Base-by-base conservation (phyloP, 208 protist genomes). In the Leptomonas seymouri region DNA sequence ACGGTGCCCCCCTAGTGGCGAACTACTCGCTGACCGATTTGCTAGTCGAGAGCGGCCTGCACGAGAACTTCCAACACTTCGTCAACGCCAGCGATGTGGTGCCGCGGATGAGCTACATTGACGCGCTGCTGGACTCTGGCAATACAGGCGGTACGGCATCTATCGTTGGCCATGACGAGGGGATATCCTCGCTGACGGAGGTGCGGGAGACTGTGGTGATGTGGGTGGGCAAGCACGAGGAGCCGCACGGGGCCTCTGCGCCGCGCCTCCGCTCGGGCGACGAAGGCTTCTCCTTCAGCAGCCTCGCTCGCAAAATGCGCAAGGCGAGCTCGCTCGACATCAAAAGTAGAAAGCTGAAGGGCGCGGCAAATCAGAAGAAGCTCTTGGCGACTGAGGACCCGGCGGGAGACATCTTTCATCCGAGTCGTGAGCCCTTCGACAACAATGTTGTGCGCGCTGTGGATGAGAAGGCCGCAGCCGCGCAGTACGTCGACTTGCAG, bases 51-150 rank as follows among this genome's bases (percentile, higher is more conserved):
- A 2, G 60, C 25, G 39, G 21, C 18, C 57, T 81, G 16, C 36
- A 41, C 30, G 27, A 44, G 18, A 48, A 62, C 58, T 84, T 81
- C 42, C 78, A 87, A 25, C 74, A 84, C 71, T 77, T 87, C 39
- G 78, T 87, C 36, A 54, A 79, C 46, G 56, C 57, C 58, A 81
- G 82, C 64, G 82, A 87, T 60, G 57, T 87, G 63, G 49, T 84
- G 34, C 82, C 82, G 2, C 81, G 81, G 27, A 56, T 87, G 21
- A 23, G 41, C 54, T 77, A 69, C 57, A 31, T 82, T 7, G 44
- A 63, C 30, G 42, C 66, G 5, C 68, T 83, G 54, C 70, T 81
- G 31, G 57, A 49, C 46, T 71, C 68, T 15, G 74, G 69, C 54
- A 71, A 74, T 56, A 69, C 64, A 25, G 50, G 28, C 36, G 49